Evolutionary conservation across 1,284 basidiomycete genomes (phyloP), one percentile per base, ranked within the genome.

Genomic region (Rhodotorula sp.): DNA sequence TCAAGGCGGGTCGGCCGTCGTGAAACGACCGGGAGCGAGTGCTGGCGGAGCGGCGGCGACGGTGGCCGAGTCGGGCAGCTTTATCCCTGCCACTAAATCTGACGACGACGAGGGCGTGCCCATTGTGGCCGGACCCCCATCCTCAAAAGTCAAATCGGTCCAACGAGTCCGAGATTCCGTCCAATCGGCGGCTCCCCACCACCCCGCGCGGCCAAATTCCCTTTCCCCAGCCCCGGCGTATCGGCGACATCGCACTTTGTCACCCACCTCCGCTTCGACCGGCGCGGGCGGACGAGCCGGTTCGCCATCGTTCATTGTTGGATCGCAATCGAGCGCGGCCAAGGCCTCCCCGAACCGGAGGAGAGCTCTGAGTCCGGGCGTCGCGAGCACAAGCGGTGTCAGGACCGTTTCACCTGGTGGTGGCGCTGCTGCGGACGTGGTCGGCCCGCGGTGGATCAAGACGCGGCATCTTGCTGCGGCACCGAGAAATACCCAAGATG

Each of bases 1-100:
- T 5, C 65, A 70, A 52, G 71, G 70, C n/a, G 70, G 63, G 4
- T 46, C 47, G 39, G 66, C 62, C 18, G 43, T 63, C 29, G 62
- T 60, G 48, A 65, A 68, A 49, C 23, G 31, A n/a, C 18, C 56
- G 10, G n/a, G 8, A 20, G 49, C 23, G 12, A 12, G 48, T 4
- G 12, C 57, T 51, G 23, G 18, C 16, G 26, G n/a, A 21, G 39
- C 46, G 23, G 23, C 46, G 6, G 49, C 51, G 14, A 8, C 26
- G 3, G 49, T n/a, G 8, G 48, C 26, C 15, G 26, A 3, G 16
- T 7, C 57, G 48, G 64, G 48, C 6, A 62, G 46, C 49, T 21
- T 31, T 7, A 61, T 56, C 29, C 43, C 65, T 20, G 43, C 65
- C 23, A 57, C 59, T 1, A 20, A 23, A 49, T 56, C 47, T 43